Evolutionary conservation across 331 rosid genomes (phyloP), one percentile per base, ranked within the genome.

Genomic region (Stylosanthes scabra): DNA sequence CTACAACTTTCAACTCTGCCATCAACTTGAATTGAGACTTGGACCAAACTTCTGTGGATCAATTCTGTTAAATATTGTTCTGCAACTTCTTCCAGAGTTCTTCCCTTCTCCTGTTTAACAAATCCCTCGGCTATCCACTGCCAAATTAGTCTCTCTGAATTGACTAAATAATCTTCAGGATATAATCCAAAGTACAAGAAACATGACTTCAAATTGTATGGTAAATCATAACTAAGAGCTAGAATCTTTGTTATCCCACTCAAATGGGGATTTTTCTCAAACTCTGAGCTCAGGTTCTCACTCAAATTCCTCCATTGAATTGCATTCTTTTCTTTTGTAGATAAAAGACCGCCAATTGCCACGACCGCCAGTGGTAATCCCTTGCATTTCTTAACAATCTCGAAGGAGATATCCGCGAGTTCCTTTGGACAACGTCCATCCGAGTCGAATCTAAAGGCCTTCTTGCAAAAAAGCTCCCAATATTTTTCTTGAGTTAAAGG

Each of bases 111-210:
- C 0, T 9, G 2, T n/a, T 68, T 59, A 4, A 76, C 70, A 76
- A 76, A 68, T 31, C 75, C 79, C 49, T 74, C 73, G 0, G 79
- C 73, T 8, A 56, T 13, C 74, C 74, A 75, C 2, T 66, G 55
- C 0, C 7, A 2, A 58, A 16, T 67, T 1, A 66, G 4, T 1
- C 3, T 37, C 0, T 8, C 10, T 1, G 54, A 7, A 0, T 0
- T 2, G 9, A 75, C 15, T 42, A 0, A 4, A 2, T 25, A 31
- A 9, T 57, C 29, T 7, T 57, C 41, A 0, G 63, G 70, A 31
- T 16, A 75, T 3, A 75, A n/a, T 12, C 79, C 79, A 46, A 75
- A 75, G 34, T 66, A 75, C 10, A 66, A 2, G 0, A 66, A 15
- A 11, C 79, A 75, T 3, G 29, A 5, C 49, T 59, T 66, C 3